Conservation (phyloP, 73 alveolate genomes). For the Paramecium sonneborni region DNA sequence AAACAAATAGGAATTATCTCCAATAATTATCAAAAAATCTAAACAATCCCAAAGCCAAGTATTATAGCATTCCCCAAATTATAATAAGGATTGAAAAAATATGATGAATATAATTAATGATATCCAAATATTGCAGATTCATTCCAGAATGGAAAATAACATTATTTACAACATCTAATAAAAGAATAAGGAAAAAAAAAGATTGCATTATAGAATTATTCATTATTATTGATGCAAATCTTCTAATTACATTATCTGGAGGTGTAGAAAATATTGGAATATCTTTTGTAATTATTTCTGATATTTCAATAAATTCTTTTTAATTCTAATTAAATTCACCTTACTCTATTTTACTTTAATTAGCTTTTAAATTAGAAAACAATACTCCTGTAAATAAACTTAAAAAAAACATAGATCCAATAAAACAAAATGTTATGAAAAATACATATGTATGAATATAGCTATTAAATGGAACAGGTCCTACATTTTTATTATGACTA, state of each 20-base stretch:
- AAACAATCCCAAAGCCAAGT: background rate
- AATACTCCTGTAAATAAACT: slow-evolving; percentile 11
- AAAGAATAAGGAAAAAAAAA: background rate
- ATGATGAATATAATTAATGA: background rate
- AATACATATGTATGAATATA: background rate
- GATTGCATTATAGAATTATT: background rate
- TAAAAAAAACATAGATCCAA: slow-evolving; percentile 48
- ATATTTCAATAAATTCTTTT: background rate
- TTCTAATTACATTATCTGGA: background rate
- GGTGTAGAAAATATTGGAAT: slow-evolving; percentile 18
- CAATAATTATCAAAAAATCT: slow-evolving; percentile 41
- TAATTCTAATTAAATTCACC: background rate
- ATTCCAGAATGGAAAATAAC: background rate
- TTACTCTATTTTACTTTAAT: background rate
- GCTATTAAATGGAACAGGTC: background rate
- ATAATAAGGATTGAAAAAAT: background rate
- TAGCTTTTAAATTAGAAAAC: background rate
- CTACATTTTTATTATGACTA: background rate
- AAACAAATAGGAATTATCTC: background rate
- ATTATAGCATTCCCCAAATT: background rate
- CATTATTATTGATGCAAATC: background rate
- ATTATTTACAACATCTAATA: background rate
- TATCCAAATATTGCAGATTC: background rate
- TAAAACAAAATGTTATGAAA: background rate
- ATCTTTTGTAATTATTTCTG: background rate